These are phyloP conservation scores for Sapria himalayana DNA, from an alignment of 345 rosid genomes.

Conservation along the genomic window DNA sequence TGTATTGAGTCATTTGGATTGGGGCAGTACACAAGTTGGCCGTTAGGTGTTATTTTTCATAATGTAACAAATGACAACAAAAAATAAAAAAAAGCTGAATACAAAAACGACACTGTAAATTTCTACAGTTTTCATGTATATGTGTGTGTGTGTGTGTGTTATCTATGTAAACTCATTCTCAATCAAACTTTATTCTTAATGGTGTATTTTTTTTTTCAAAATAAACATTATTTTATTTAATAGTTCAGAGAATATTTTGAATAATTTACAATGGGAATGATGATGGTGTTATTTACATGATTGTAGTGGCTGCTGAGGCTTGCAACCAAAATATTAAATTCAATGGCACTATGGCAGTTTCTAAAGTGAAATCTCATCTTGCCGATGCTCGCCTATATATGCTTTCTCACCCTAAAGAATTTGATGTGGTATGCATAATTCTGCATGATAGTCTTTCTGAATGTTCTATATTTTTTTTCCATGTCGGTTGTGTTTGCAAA, in stretches of 20 bases:
- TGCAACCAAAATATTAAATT: conserved; percentile 82
- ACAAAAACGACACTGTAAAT: too few species aligned
- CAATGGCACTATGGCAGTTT: conserved; percentile 67
- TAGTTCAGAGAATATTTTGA: too few species aligned
- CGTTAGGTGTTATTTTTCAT: too few species aligned
- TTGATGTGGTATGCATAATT: conserved; percentile 47
- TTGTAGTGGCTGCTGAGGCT: conserved; percentile 72
- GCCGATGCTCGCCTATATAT: conserved; percentile 91
- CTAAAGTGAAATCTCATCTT: conserved; percentile 85
- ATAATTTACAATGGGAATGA: not conserved
- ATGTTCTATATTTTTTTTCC: conserved; percentile 1
- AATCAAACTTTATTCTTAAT: too few species aligned
- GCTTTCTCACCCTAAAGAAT: conserved; percentile 91
- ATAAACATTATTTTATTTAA: too few species aligned
- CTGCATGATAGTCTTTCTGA: not conserved
- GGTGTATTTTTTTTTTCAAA: too few species aligned
- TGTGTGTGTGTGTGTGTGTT: too few species aligned
- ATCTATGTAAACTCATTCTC: too few species aligned
- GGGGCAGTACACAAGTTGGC: too few species aligned
- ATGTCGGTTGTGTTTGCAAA: not conserved
- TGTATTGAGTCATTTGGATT: too few species aligned
- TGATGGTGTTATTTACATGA: conserved; percentile 1
- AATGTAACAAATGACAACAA: too few species aligned
- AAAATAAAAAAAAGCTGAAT: too few species aligned
- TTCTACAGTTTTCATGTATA: conserved; percentile 4